Conservation (phyloP, 2,329 filamentous ascomycete species). For the Clonostachys rosea region DNA sequence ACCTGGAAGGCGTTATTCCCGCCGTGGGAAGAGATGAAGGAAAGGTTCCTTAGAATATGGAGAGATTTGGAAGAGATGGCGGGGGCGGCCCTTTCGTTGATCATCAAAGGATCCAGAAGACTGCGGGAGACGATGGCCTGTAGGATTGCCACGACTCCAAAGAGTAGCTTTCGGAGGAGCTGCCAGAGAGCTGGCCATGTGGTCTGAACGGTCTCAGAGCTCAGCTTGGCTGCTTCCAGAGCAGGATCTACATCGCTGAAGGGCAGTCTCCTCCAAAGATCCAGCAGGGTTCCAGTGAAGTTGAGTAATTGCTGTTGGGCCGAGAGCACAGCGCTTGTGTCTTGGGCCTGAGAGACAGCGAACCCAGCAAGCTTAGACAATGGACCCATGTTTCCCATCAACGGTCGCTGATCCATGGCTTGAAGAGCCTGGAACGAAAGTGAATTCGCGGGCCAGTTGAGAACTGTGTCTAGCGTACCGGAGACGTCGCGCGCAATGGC, state of each 20-base stretch:
- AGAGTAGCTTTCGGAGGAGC: constrained; percentile 70
- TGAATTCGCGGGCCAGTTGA: constrained; percentile 61
- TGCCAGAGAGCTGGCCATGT: constrained; percentile 73
- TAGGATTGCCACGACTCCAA: constrained; percentile 69
- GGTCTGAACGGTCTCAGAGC: constrained; percentile 57
- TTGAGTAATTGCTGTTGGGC: constrained; percentile 58
- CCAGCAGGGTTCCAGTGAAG: constrained; percentile 62
- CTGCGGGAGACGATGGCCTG: constrained; percentile 66
- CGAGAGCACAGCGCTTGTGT: constrained; percentile 38
- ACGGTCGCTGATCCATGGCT: constrained; percentile 52
- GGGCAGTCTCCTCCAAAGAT: constrained; percentile 71
- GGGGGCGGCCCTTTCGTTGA: constrained; percentile 45
- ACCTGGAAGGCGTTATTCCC: constrained; percentile 74
- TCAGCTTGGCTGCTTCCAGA: constrained; percentile 59
- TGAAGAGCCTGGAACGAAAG: constrained; percentile 57
- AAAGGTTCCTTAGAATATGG: constrained; percentile 70
- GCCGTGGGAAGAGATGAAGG: constrained; percentile 74
- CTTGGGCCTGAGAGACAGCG: constrained; percentile 50
- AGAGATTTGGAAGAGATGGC: constrained; percentile 67
- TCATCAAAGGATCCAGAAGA: constrained; percentile 44
- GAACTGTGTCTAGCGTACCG: constrained; percentile 30
- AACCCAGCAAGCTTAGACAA: constrained; percentile 62
- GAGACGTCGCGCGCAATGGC: constrained; percentile 64
- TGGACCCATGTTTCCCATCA: constrained; percentile 64
- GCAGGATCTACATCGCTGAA: constrained; percentile 68